Evolutionary conservation across 2,329 filamentous ascomycete genomes (phyloP).

Genomic region (Didymella exigua): DNA sequence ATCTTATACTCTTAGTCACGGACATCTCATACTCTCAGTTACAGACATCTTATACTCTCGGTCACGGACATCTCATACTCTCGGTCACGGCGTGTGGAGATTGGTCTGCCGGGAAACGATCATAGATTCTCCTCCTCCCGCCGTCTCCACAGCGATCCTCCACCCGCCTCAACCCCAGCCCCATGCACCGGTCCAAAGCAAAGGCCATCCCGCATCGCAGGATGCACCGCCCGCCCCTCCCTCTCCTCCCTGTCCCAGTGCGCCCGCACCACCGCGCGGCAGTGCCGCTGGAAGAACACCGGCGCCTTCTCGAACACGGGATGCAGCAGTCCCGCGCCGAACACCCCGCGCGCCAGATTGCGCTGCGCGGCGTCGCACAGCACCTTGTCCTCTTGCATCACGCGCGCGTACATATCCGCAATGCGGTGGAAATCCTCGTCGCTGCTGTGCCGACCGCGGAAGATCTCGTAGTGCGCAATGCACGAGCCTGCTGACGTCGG

Average conservation of each 20-base stretch:
- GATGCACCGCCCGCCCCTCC: constrained; percentile 24
- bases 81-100: no score
- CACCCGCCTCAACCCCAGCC: constrained; percentile 23
- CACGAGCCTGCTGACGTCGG: constrained; percentile 57
- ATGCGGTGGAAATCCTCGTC: constrained; percentile 63
- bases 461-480: constrained; percentile 66
- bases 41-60: no score
- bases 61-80: no score
- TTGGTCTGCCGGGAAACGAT: no score
- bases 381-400: constrained; percentile 68
- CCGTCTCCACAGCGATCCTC: no score
- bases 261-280: constrained; percentile 53
- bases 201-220: constrained; percentile 55
- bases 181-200: constrained; percentile 35
- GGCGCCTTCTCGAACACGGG: constrained; percentile 63
- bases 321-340: constrained; percentile 66
- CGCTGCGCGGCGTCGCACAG: constrained; percentile 63
- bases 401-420: constrained; percentile 64
- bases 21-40: no score
- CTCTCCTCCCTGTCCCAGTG: constrained; percentile 27
- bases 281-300: constrained; percentile 59
- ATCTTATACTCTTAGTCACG: no score
- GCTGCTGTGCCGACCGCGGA: constrained; percentile 62
- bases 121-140: no score
- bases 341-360: constrained; percentile 65